Evolutionary conservation across 495 filamentous ascomycete genomes (phyloP).

Genomic region (Hypomontagnella monticulosa): DNA sequence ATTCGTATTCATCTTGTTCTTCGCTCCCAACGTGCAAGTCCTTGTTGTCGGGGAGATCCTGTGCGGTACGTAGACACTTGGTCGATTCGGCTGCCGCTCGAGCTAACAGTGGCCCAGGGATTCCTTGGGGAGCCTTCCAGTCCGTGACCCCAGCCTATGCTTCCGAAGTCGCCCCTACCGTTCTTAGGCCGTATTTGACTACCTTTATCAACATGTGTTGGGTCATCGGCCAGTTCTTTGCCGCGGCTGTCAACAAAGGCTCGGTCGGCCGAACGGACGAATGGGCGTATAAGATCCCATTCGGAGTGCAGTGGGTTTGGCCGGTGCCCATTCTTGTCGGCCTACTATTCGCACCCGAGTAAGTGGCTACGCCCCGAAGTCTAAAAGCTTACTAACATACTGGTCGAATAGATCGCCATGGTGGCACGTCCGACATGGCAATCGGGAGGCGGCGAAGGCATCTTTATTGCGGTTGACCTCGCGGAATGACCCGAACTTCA

Average conservation of each 20-base stretch:
- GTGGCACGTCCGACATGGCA: slow-evolving; percentile 73
- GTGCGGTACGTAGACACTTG: slow-evolving; percentile 39
- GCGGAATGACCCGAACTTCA: slow-evolving; percentile 61
- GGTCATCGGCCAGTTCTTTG: slow-evolving; percentile 75
- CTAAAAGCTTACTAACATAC: not conserved
- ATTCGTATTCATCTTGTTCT: slow-evolving; percentile 66
- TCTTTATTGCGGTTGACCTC: slow-evolving; percentile 68
- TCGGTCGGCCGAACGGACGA: slow-evolving; percentile 62
- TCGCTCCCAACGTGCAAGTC: slow-evolving; percentile 66
- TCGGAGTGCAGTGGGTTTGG: slow-evolving; percentile 79
- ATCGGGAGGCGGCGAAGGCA: slow-evolving; percentile 63
- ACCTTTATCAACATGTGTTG: slow-evolving; percentile 79
- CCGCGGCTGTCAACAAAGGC: slow-evolving; percentile 68
- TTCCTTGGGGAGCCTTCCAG: slow-evolving; percentile 71
- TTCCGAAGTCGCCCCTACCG: slow-evolving; percentile 72
- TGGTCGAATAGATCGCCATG: slow-evolving; percentile 61
- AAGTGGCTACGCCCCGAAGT: not conserved
- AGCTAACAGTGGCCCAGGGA: slow-evolving; percentile 51
- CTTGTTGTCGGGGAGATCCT: slow-evolving; percentile 73
- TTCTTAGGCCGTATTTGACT: slow-evolving; percentile 71
- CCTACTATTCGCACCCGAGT: slow-evolving; percentile 70
- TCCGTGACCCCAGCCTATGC: slow-evolving; percentile 76
- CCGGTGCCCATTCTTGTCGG: slow-evolving; percentile 71
- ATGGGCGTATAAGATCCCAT: slow-evolving; percentile 73
- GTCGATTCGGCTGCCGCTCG: not conserved